phyloP scores from a whole-genome alignment of 768 basidiomycete species.

The Lactifluus subvellereus region DNA sequence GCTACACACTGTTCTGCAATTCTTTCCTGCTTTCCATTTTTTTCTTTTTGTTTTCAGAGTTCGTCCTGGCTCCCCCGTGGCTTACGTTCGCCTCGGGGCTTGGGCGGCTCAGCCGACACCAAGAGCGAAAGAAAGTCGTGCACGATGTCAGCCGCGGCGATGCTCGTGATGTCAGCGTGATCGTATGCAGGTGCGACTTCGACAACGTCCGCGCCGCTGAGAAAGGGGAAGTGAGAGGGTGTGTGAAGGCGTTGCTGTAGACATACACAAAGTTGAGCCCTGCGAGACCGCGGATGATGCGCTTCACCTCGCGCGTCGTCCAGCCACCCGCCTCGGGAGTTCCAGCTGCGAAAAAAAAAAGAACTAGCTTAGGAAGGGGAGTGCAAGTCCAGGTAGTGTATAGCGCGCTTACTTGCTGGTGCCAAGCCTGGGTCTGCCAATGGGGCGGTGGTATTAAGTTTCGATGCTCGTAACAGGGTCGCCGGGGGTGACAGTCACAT shows the following conservation, averaged over 20 bases:
- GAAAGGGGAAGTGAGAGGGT: background rate
- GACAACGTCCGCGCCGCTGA: slow-evolving; percentile 64
- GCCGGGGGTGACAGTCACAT: slow-evolving; percentile 17
- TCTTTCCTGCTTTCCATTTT: background rate
- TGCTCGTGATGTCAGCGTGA: slow-evolving; percentile 63
- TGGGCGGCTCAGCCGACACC: slow-evolving; percentile 39
- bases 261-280: slow-evolving; percentile 76
- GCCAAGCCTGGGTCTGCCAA: slow-evolving; percentile 66
- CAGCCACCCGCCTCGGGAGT: slow-evolving; percentile 83
- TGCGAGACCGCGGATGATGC: slow-evolving; percentile 70
- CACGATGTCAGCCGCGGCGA: slow-evolving; percentile 62
- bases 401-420: slow-evolving; percentile 40
- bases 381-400: no score
- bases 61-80: slow-evolving; percentile 27
- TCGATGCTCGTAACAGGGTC: no score
- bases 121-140: slow-evolving; percentile 65
- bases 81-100: slow-evolving; percentile 24
- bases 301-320: slow-evolving; percentile 77
- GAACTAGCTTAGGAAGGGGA: background rate
- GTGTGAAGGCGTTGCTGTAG: background rate
- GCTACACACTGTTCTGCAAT: background rate
- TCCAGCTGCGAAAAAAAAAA: slow-evolving; percentile 44
- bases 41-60: slow-evolving; percentile 22
- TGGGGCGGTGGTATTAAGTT: background rate
- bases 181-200: slow-evolving; percentile 74